Base-by-base conservation (phyloP, 768 basidiomycete genomes). In the Tricholoma furcatifolium region DNA sequence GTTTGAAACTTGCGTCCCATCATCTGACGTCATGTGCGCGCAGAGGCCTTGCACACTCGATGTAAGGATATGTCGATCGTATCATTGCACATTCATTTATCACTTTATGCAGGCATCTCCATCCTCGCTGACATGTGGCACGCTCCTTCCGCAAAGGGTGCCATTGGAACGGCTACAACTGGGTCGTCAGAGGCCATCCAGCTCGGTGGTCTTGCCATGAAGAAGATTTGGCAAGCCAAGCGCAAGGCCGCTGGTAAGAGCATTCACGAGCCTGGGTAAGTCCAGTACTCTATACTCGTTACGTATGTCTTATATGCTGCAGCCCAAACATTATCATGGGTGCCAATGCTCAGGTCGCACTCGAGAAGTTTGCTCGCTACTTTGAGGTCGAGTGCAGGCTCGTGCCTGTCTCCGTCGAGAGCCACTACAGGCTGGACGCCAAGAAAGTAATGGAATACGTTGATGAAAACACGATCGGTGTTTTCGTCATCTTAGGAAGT, bases 121-220 rank as follows among this genome's bases (percentile, higher is more conserved):
- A 77, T 81, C 44, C 60, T 81, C 12, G 84, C 86, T 17, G 74
- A 83, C 57, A 60, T 88, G 48, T 88, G 87, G 87, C 80, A 88
- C 57, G 85, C 83, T 1, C 84, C 84, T 3, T 80, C 79, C 20
- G 64, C 74, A 5, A 72, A 86, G 75, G 65, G 80, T 48, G 85
- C 84, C 3, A 76, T 88, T 52, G 87, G 87, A 5, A 85, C 85
- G 0, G 84, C 85, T 0, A 88, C 87, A 6, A 86, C 85, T 1
- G 87, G 87, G 3, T 83, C 81, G 0, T 84, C 80, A 4, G 87
- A 90, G 69, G 87, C 85, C 2, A 81, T 84, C 50, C 82, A 84
- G 66, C 81, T 90, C 4, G 86, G 85, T n/a, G 87, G 86, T 12
- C 73, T 90, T 9, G 86, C 87, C 4, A 79, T 88, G 77, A 90